Evolutionary conservation across 140 eudicot species (phyloP), one percentile per base, ranked within the genome.

Genomic region (Cichorium intybus): DNA sequence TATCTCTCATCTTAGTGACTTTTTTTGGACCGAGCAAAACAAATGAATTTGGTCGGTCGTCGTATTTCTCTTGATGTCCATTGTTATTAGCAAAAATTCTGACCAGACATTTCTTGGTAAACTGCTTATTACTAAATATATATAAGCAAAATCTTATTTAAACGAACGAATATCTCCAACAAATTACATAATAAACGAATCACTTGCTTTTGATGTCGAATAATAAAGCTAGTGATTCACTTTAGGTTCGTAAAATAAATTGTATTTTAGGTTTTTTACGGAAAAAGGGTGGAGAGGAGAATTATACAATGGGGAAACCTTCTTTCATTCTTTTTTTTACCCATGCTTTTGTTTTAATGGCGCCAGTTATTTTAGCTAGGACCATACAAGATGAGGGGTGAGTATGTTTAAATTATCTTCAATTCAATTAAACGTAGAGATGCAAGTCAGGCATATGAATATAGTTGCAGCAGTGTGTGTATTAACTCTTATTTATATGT

Each of bases 381-480:
- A 16, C 12, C 17, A 15, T 24, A 6, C 39, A 59, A 12, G 51
- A 26, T 52, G 69, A 71, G 35, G 85, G 69, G 95, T 84, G 51
- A 77, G 82, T 78, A 12, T 50, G 4, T 6, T 10, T 48, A 18
- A 18, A 3, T 17, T 27, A 11, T 43, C 26, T 2, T 39, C 16
- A 39, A 39, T 39, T 3, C 12, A 12, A 11, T 11, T 39, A 39
- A 3, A 39, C 46, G 16, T 34, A 7, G 11, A 9, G 12, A 34
- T 34, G 9, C 2, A 34, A 7, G 12, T 34, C 11, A 31, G n/a
- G n/a, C 10, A 31, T 31, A 5, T 31, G 7, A 31, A 6, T 7
- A 5, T 31, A 31, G 7, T 31, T 6, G 37, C 10, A 31, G 7
- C 37, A 31, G 7, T 31, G 37, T 31, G n/a, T 10, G 37, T 31